A percentile compares a stretch with the other conserved stretches of the same genome.
These are phyloP conservation scores for Berberis thunbergii DNA, from an alignment of 164 flowering plant species.

Conservation along the genomic window DNA sequence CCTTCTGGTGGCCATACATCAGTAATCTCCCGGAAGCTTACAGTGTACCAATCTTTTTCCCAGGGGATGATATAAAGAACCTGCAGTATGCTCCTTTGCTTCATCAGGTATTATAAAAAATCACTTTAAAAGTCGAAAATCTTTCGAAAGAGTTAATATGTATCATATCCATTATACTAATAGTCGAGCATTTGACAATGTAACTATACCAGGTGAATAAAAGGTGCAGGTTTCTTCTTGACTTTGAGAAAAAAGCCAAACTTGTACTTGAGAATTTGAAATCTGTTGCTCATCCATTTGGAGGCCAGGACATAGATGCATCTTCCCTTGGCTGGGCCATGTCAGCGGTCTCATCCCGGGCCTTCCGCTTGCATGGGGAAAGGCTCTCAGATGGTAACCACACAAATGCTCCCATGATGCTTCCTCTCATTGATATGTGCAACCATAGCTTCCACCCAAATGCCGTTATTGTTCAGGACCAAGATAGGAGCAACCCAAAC, in stretches of 20 bases:
- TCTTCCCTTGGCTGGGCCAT: slow-evolving; percentile 96
- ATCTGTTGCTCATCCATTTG: slow-evolving; percentile 61
- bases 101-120: slow-evolving; percentile 51
- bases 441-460: slow-evolving; percentile 91
- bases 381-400: slow-evolving; percentile 37
- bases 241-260: slow-evolving; percentile 63
- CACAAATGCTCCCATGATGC: slow-evolving; percentile 58
- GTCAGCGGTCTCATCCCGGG: slow-evolving; percentile 94
- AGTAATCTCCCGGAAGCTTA: slow-evolving; percentile 92
- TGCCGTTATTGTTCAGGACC: slow-evolving; percentile 74
- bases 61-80: slow-evolving; percentile 82
- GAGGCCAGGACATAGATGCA: slow-evolving; percentile 70
- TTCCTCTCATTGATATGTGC: slow-evolving; percentile 47
- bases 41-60: slow-evolving; percentile 81
- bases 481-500: slow-evolving; percentile 25
- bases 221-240: slow-evolving; percentile 89
- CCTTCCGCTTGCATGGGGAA: slow-evolving; percentile 76
- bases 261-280: slow-evolving; percentile 32
- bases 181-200: too few species aligned
- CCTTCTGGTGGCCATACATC: slow-evolving; percentile 99
- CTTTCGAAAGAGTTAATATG: not conserved
- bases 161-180: too few species aligned
- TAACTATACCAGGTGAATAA: slow-evolving; percentile 60
- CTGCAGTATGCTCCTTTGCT: slow-evolving; percentile 94
- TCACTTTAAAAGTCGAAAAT: not conserved